Conservation (phyloP, 2,329 filamentous ascomycete species). For the Capronia americana region DNA sequence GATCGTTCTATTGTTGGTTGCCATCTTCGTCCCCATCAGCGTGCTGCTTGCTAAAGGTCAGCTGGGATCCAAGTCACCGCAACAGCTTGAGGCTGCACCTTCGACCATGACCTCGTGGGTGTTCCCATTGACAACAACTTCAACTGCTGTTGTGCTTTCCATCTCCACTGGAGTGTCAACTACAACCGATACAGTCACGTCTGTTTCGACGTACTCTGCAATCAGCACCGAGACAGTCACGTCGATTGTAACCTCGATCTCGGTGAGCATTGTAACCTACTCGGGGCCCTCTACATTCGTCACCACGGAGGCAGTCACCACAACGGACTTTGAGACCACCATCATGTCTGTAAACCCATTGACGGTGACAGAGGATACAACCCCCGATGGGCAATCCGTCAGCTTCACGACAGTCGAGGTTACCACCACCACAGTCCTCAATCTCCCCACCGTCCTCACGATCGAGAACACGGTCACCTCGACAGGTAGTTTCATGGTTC, state of each 20-base stretch:
- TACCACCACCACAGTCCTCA: not conserved
- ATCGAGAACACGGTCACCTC: not conserved
- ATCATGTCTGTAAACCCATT: not conserved
- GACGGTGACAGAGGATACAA: not conserved
- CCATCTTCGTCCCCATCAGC: conserved; percentile 19
- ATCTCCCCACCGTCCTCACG: not conserved
- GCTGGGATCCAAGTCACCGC: not conserved
- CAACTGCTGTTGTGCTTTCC: not conserved
- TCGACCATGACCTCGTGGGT: not conserved
- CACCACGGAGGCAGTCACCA: conserved; percentile 9
- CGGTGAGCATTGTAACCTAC: conserved; percentile 19
- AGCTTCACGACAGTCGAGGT: not conserved
- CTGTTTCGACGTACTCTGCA: not conserved
- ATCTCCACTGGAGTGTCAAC: not conserved
- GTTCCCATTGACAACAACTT: not conserved
- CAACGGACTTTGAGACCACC: conserved; percentile 3
- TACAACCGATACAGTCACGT: conserved; percentile 5
- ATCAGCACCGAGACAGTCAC: conserved; percentile 5
- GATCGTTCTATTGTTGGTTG: conserved; percentile 9
- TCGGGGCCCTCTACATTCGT: conserved; percentile 8
- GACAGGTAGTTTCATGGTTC: not conserved
- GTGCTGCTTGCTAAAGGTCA: conserved; percentile 10
- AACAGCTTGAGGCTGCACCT: not conserved
- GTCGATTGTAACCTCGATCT: conserved; percentile 15
- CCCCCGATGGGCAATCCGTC: not conserved